A percentile compares a stretch with the other conserved stretches of the same genome.
Conservation (phyloP, 1,139 yeast species). For the Pichia inconspicua region DNA sequence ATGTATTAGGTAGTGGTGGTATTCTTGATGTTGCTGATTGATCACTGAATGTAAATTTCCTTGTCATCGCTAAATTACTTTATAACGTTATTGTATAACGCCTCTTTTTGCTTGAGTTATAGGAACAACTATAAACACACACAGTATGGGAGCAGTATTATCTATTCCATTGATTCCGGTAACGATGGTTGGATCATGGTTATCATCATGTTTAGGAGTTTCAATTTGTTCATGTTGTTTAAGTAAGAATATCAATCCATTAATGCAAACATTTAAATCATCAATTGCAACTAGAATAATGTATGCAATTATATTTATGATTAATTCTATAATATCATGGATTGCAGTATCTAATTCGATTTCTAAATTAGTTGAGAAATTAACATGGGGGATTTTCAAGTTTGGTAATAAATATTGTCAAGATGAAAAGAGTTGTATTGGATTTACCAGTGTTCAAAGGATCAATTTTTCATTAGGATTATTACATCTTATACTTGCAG, state of each 20-base stretch:
- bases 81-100: not conserved
- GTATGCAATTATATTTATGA: constrained; percentile 69
- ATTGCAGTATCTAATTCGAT: constrained; percentile 79
- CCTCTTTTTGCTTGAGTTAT: not conserved
- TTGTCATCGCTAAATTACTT: not conserved
- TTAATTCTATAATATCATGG: constrained; percentile 87
- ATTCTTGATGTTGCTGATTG: constrained; percentile 11
- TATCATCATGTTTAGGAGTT: constrained; percentile 80
- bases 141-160: constrained; percentile 71
- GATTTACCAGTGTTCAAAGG: constrained; percentile 89
- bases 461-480: constrained; percentile 82
- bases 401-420: constrained; percentile 53
- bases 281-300: constrained; percentile 73
- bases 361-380: constrained; percentile 61
- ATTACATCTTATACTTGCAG: constrained; percentile 67
- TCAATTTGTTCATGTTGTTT: constrained; percentile 64
- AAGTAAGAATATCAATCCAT: constrained; percentile 38
- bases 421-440: constrained; percentile 72
- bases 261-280: constrained; percentile 56
- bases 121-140: too few relatives aligned
- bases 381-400: constrained; percentile 64
- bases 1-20: constrained; percentile 46
- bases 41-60: not conserved
- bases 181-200: constrained; percentile 55
- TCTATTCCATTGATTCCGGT: constrained; percentile 62